Percentiles rank a stretch among this genome's conserved stretches.
These are phyloP conservation scores for Dictyostelium purpureum DNA, from an alignment of 78 protist genomes.

Conservation along the genomic window DNA sequence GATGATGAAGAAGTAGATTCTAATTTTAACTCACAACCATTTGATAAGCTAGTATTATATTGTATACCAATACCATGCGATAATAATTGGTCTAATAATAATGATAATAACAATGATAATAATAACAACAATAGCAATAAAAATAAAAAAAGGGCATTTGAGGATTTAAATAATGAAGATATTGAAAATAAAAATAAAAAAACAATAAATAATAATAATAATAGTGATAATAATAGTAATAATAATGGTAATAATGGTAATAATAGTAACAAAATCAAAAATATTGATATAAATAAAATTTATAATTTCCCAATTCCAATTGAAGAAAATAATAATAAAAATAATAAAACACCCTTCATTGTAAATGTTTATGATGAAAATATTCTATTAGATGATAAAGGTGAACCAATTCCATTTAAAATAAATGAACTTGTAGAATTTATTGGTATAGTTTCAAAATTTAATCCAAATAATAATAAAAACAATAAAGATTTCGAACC, in stretches of 20 bases:
- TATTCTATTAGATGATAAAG: neutral
- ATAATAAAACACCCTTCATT: slow-evolving; percentile 26
- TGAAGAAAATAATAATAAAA: neutral
- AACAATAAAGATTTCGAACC: neutral
- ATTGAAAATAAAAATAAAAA: neutral
- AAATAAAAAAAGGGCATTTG: neutral
- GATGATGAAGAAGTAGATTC: slow-evolving; percentile 29
- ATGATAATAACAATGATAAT: neutral
- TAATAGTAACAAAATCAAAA: neutral
- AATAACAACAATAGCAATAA: neutral
- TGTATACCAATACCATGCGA: slow-evolving; percentile 66
- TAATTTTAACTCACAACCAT: neutral
- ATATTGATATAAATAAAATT: slow-evolving; percentile 40
- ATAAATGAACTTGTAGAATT: slow-evolving; percentile 50
- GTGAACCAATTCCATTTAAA: neutral
- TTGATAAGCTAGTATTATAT: slow-evolving; percentile 9
- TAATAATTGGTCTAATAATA: slow-evolving; percentile 32
- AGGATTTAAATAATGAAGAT: neutral
- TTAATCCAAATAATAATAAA: neutral
- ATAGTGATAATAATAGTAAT: neutral
- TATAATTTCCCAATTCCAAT: slow-evolving; percentile 43
- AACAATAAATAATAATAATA: slow-evolving; percentile 7
- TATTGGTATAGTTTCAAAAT: slow-evolving; percentile 40
- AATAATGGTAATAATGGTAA: neutral
- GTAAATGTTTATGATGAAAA: slow-evolving; percentile 34